These are phyloP conservation scores for Coprinopsis strossmayeri DNA, from an alignment of 768 basidiomycete species.

Conservation along the genomic window DNA sequence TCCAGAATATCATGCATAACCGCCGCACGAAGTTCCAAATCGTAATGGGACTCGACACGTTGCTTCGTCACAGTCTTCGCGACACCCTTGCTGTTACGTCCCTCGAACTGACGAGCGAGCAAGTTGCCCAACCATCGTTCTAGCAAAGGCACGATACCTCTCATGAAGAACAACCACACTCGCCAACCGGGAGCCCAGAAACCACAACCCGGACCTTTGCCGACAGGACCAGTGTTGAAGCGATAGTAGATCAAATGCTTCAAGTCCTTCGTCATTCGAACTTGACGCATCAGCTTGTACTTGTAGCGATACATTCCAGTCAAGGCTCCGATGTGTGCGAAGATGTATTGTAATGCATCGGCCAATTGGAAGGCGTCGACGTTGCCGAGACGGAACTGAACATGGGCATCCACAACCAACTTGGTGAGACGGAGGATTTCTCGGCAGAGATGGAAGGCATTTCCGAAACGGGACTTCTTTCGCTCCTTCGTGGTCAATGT, in stretches of 20 bases:
- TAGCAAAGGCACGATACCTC: constrained; percentile 94
- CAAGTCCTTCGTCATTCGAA: constrained; percentile 98
- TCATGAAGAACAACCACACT: constrained; percentile 99
- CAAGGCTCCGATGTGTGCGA: constrained; percentile 93
- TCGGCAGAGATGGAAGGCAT: constrained; percentile 96
- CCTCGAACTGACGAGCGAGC: constrained; percentile 97
- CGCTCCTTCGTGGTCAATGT: constrained; percentile 98
- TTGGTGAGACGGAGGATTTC: constrained; percentile 98
- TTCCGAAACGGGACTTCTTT: constrained; percentile 99
- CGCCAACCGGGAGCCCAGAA: constrained; percentile 99
- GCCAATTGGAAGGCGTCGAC: constrained; percentile 99
- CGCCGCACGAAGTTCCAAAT: constrained; percentile 93
- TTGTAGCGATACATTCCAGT: constrained; percentile 99
- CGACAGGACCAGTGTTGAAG: constrained; percentile 99
- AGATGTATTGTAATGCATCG: constrained; percentile 97
- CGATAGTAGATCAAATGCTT: constrained; percentile 98
- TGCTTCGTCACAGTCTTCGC: constrained; percentile 99
- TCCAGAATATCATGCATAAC: constrained; percentile 99
- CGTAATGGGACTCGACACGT: constrained; percentile 97
- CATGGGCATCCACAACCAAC: constrained; percentile 97
- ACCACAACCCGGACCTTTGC: constrained; percentile 97
- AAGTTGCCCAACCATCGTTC: constrained; percentile 98
- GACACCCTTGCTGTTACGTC: constrained; percentile 91
- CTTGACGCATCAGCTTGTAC: constrained; percentile 99
- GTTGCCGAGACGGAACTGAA: constrained; percentile 96